A percentile compares a stretch with the other conserved stretches of the same genome.
phyloP scores from a whole-genome alignment of 208 protist genomes.

The Naegleria gruberi region DNA sequence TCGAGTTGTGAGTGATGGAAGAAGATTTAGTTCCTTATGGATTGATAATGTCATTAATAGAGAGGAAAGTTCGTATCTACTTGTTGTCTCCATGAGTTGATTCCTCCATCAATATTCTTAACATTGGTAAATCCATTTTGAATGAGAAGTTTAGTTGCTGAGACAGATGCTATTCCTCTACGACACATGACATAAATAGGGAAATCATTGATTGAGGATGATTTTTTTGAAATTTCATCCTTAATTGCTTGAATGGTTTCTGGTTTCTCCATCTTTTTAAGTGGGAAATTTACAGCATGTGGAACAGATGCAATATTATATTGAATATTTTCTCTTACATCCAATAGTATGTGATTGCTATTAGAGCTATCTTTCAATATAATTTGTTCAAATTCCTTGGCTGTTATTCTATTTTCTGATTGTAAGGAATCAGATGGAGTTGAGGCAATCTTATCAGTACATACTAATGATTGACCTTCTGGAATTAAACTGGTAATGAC shows the following conservation, averaged over 20 bases:
- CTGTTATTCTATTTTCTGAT: constrained; percentile 7
- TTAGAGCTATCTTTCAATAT: not conserved
- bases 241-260: not conserved
- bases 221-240: not conserved
- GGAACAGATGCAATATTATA: constrained; percentile 3
- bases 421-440: not conserved
- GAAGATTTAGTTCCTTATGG: no score
- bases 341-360: not conserved
- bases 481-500: not conserved
- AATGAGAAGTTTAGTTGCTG: not conserved
- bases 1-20: not conserved
- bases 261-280: not conserved
- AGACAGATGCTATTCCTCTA: constrained; percentile 4
- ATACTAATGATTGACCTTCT: not conserved
- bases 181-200: constrained; percentile 24
- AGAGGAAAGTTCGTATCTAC: not conserved
- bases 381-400: not conserved
- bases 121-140: not conserved
- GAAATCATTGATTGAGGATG: not conserved
- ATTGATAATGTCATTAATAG: not conserved
- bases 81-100: not conserved
- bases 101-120: constrained; percentile 26
- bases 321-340: constrained; percentile 19
- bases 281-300: constrained; percentile 13
- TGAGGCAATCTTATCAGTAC: not conserved